A percentile compares a stretch with the other conserved stretches of the same genome.
phyloP scores from a whole-genome alignment of 2,329 filamentous ascomycete genomes.

The Xylaria sp. region DNA sequence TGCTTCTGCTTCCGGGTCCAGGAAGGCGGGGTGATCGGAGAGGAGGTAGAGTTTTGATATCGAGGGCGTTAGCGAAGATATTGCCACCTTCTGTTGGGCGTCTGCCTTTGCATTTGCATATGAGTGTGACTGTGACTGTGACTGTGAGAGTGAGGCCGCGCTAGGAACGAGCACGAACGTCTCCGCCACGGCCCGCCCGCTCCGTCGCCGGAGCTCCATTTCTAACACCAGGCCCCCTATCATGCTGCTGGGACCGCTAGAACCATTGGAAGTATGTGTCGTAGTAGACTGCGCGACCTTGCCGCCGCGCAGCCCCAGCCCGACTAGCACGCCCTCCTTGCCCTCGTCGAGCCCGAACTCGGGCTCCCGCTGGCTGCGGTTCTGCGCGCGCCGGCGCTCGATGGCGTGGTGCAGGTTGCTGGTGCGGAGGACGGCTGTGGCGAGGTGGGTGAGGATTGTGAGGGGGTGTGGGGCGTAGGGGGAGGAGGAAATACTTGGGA shows the following conservation, averaged over 20 bases:
- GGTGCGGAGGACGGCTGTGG: conserved; percentile 84
- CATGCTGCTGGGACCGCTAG: not conserved
- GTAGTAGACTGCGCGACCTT: conserved; percentile 8
- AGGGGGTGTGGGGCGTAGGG: conserved; percentile 75
- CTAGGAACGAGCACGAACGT: conserved; percentile 64
- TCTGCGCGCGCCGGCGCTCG: conserved; percentile 77
- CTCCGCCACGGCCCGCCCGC: conserved; percentile 81
- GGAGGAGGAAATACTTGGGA: conserved; percentile 45
- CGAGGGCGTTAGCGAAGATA: not conserved
- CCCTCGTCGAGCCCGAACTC: conserved; percentile 82
- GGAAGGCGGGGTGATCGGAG: conserved; percentile 80
- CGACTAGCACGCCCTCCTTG: conserved; percentile 81
- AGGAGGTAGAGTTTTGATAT: conserved; percentile 67
- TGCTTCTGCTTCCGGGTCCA: conserved; percentile 52
- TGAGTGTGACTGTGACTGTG: not conserved
- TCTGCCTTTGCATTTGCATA: not conserved
- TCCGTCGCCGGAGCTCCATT: conserved; percentile 87
- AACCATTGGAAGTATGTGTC: too few relatives aligned
- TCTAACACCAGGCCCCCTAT: conserved; percentile 73
- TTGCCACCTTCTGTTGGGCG: not conserved
- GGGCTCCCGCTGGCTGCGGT: conserved; percentile 79
- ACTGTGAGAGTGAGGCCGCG: conserved; percentile 16
- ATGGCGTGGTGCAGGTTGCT: conserved; percentile 80
- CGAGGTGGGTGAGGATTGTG: conserved; percentile 80
- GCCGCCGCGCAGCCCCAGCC: conserved; percentile 62